phyloP scores from a whole-genome alignment of 192 early-diverging fungal genomes.

The Coemansia sp. region DNA sequence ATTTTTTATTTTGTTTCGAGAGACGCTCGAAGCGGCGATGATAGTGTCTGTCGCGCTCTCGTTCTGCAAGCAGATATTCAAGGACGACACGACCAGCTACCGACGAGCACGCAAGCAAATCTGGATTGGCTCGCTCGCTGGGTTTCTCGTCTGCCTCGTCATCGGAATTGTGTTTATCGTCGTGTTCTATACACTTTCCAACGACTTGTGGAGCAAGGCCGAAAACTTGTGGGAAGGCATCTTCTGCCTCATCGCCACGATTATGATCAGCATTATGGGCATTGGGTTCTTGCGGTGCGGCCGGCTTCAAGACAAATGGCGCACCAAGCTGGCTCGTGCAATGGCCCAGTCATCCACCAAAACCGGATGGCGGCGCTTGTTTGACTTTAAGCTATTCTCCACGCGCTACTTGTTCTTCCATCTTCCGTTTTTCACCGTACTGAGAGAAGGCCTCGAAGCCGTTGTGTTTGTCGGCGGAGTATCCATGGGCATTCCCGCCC shows the following conservation, averaged over 20 bases:
- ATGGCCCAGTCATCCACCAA: conserved; percentile 47
- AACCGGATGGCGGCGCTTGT: conserved; percentile 30
- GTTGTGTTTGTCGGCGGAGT: conserved; percentile 88
- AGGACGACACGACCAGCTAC: conserved; percentile 47
- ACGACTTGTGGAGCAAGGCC: conserved; percentile 59
- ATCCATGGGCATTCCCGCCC: conserved; percentile 60
- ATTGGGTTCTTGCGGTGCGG: conserved; percentile 77
- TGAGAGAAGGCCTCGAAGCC: conserved; percentile 88
- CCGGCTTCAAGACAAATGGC: conserved; percentile 78
- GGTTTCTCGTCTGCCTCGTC: conserved; percentile 65
- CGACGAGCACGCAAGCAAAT: conserved; percentile 65
- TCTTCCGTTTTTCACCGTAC: conserved; percentile 81
- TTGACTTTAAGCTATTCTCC: conserved; percentile 45
- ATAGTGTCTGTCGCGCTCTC: conserved; percentile 84
- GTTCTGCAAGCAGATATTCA: conserved; percentile 70
- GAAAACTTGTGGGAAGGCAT: conserved; percentile 85
- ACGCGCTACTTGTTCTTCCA: conserved; percentile 73
- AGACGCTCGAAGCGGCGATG: conserved; percentile 84
- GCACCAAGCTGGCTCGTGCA: conserved; percentile 57
- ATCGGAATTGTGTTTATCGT: conserved; percentile 78
- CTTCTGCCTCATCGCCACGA: conserved; percentile 72
- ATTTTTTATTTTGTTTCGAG: conserved; percentile 77
- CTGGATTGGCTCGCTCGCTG: conserved; percentile 72
- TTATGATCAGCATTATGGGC: conserved; percentile 80
- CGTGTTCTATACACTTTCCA: conserved; percentile 65